Evolutionary conservation across 441 rosid genomes (phyloP), one percentile per base, ranked within the genome.

Genomic region (Dalechampia spathulata): DNA sequence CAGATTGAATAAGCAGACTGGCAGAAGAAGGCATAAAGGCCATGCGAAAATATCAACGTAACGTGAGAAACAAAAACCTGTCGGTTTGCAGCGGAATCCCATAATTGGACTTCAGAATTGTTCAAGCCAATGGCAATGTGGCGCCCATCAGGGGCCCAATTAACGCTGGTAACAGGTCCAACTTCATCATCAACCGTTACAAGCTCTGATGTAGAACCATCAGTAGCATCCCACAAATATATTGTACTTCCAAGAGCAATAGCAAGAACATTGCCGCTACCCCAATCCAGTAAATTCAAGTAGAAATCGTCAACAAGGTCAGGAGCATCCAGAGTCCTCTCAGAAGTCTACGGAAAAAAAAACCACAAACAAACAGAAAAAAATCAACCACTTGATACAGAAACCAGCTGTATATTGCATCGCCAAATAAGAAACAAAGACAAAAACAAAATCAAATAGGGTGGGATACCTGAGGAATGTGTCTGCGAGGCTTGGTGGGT

Each of bases 401-500:
- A 9, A 30, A 17, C 30, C 39, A 17, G 6, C 20, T 27, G 49
- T 34, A 3, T 23, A 32, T 16, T 3, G 7, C 28, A 12, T 30
- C 44, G n/a, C 21, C 16, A 26, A 34, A 52, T n/a, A 44, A 23
- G 20, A 12, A 25, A 7, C 22, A 43, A 13, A 37, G 1, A 7
- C 5, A 48, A 15, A 52, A 20, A 75, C n/a, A n/a, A n/a, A n/a
- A n/a, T n/a, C n/a, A n/a, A n/a, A n/a, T n/a, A n/a, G n/a, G n/a
- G n/a, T n/a, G n/a, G n/a, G n/a, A n/a, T n/a, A n/a, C 90, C 86
- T 82, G 84, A 57, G 84, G 86, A 70, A 85, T 87, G 72, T 69
- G 36, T 26, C 92, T 68, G 0, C 70, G 70, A 16, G 86, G 49
- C 72, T 80, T 82, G 4, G 64, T 60, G 0, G 71, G 65, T 72